Percentiles rank a stretch among this genome's conserved stretches.
Evolutionary conservation across 305 asterid species (phyloP).

Genomic region (Coffea humblotiana): DNA sequence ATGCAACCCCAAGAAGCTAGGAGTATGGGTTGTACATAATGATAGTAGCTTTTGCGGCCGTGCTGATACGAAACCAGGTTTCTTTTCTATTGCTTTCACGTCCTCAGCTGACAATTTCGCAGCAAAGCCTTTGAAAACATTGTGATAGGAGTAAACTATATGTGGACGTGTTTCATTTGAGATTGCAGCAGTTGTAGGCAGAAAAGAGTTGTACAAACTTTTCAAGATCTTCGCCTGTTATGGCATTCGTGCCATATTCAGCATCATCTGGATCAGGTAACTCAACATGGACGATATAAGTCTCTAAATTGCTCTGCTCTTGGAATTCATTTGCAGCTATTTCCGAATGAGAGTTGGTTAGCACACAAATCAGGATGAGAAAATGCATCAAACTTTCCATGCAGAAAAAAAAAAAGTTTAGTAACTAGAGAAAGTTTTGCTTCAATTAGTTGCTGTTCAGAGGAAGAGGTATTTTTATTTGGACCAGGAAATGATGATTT

Average conservation of each 20-base stretch:
- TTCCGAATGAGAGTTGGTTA: too few species aligned
- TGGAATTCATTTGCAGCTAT: too few species aligned
- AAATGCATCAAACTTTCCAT: too few species aligned
- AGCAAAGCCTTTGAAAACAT: background rate
- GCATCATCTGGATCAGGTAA: background rate
- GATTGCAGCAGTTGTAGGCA: conserved; percentile 17
- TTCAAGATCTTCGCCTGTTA: background rate
- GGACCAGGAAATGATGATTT: too few species aligned
- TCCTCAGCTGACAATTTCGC: background rate
- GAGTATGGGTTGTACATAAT: conserved; percentile 7
- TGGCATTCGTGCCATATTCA: background rate
- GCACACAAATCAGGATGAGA: too few species aligned
- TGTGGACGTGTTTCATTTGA: conserved; percentile 6
- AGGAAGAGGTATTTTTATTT: too few species aligned
- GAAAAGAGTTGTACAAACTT: conserved; percentile 23
- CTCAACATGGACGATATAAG: conserved; percentile 23
- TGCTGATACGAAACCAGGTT: background rate
- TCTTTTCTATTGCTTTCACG: background rate
- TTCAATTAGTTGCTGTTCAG: too few species aligned
- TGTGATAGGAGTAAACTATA: background rate
- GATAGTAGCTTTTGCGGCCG: background rate
- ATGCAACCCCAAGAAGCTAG: conserved; percentile 1
- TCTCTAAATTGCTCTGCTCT: background rate
- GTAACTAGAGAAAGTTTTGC: too few species aligned
- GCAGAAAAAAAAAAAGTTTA: too few species aligned